phyloP scores from a whole-genome alignment of 2,329 filamentous ascomycete species.

The Colletotrichum simmondsii region DNA sequence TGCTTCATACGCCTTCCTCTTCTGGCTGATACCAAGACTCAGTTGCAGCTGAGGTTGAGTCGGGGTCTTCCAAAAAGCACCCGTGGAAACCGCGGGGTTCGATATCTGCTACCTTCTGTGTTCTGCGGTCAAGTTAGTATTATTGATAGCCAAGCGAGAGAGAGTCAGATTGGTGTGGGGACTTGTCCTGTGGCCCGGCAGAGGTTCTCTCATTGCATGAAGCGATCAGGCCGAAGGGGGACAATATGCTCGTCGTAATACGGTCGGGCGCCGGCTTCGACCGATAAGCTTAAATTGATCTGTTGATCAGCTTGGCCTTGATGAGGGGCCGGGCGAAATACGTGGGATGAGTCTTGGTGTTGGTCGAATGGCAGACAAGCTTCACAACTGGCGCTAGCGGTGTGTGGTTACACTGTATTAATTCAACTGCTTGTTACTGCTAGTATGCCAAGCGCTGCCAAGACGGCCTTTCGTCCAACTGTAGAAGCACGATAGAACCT shows the following conservation, averaged over 20 bases:
- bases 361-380: slow-evolving; percentile 11
- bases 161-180: neutral
- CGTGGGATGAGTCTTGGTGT: slow-evolving; percentile 17
- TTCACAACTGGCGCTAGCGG: slow-evolving; percentile 5
- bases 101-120: neutral
- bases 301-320: neutral
- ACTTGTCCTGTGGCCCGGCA: neutral
- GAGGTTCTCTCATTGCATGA: neutral
- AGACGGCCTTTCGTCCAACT: slow-evolving; percentile 23
- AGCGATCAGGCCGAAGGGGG: neutral
- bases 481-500: slow-evolving; percentile 15
- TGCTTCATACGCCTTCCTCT: slow-evolving; percentile 11
- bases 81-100: neutral
- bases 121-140: neutral
- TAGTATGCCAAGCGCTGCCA: slow-evolving; percentile 22
- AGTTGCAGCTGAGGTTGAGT: neutral
- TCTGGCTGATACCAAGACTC: slow-evolving; percentile 3
- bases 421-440: neutral
- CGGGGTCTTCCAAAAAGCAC: neutral
- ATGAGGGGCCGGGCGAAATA: neutral
- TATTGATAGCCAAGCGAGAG: neutral
- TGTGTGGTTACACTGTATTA: slow-evolving; percentile 10
- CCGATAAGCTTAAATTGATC: neutral
- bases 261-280: neutral
- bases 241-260: neutral